A percentile compares a stretch with the other conserved stretches of the same genome.
These are phyloP conservation scores for Leucosporidium yakuticum DNA, from an alignment of 768 basidiomycete species.

Conservation along the genomic window DNA sequence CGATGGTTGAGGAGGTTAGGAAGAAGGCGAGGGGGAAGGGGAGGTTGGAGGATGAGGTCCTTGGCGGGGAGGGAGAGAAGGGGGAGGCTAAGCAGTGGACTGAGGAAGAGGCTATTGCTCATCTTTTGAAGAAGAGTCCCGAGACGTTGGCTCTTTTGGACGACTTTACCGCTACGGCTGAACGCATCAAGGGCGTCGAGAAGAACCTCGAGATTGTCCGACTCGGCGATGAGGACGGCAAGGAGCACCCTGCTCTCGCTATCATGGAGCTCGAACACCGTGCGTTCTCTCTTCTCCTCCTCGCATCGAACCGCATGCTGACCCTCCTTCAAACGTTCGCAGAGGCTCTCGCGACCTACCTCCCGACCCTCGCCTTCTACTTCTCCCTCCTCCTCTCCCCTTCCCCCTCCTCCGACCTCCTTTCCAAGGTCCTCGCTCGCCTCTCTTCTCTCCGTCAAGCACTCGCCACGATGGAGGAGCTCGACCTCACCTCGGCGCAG, in stretches of 20 bases:
- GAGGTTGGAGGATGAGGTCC: slow-evolving; percentile 4
- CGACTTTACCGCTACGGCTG: slow-evolving; percentile 32
- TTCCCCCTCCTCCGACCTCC: slow-evolving; percentile 49
- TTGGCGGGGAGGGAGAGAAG: neutral
- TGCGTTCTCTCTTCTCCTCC: slow-evolving; percentile 47
- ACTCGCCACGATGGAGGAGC: slow-evolving; percentile 70
- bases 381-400: slow-evolving; percentile 70
- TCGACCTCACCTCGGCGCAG: slow-evolving; percentile 59
- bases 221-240: slow-evolving; percentile 48
- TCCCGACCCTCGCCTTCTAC: slow-evolving; percentile 86
- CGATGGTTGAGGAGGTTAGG: neutral
- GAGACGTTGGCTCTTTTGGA: slow-evolving; percentile 38
- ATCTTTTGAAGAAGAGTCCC: slow-evolving; percentile 32
- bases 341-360: slow-evolving; percentile 88
- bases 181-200: slow-evolving; percentile 27
- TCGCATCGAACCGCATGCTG: neutral
- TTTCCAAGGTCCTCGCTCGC: slow-evolving; percentile 56
- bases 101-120: slow-evolving; percentile 36
- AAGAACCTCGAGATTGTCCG: slow-evolving; percentile 20
- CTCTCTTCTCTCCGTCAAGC: slow-evolving; percentile 63
- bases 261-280: slow-evolving; percentile 84
- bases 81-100: slow-evolving; percentile 6
- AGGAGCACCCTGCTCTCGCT: slow-evolving; percentile 59
- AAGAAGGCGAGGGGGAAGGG: neutral
- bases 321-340: slow-evolving; percentile 5